Evolutionary conservation across 2,329 filamentous ascomycete species (phyloP).

Genomic region (Neurospora crassa): DNA sequence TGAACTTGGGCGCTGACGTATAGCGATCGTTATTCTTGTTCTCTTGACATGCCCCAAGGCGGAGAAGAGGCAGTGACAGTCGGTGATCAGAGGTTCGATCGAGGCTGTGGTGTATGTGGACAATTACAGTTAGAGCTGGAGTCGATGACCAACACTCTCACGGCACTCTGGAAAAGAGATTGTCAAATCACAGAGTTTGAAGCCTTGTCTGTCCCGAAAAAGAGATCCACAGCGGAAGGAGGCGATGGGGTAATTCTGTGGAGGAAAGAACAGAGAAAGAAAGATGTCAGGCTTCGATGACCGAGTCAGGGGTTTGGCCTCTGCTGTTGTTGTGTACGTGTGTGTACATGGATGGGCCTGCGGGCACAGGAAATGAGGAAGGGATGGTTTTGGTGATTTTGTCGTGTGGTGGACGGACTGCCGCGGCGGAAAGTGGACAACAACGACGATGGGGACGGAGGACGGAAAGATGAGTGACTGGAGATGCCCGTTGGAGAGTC

Average conservation of each 20-base stretch:
- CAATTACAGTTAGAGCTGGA: not conserved
- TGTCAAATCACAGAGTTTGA: not conserved
- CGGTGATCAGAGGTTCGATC: not conserved
- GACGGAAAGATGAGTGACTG: too few relatives aligned
- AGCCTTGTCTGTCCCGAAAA: not conserved
- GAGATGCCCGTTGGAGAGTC: not conserved
- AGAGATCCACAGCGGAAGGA: not conserved
- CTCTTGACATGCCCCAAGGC: not conserved
- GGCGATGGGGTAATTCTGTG: not conserved
- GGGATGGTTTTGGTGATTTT: not conserved
- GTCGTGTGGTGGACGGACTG: not conserved
- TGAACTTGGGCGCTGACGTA: slow-evolving; percentile 1
- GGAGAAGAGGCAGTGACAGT: not conserved
- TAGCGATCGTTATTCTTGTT: not conserved
- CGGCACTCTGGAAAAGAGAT: not conserved
- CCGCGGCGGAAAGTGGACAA: not conserved
- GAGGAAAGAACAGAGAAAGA: not conserved
- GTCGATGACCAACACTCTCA: not conserved
- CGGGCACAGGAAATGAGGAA: not conserved
- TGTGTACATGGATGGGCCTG: not conserved
- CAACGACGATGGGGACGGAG: not conserved
- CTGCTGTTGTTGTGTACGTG: not conserved
- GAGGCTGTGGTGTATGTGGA: not conserved
- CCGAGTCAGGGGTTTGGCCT: not conserved
- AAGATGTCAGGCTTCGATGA: not conserved